Evolutionary conservation across 495 filamentous ascomycete genomes (phyloP), one percentile per base, ranked within the genome.

Genomic region (Penicillium parvum): DNA sequence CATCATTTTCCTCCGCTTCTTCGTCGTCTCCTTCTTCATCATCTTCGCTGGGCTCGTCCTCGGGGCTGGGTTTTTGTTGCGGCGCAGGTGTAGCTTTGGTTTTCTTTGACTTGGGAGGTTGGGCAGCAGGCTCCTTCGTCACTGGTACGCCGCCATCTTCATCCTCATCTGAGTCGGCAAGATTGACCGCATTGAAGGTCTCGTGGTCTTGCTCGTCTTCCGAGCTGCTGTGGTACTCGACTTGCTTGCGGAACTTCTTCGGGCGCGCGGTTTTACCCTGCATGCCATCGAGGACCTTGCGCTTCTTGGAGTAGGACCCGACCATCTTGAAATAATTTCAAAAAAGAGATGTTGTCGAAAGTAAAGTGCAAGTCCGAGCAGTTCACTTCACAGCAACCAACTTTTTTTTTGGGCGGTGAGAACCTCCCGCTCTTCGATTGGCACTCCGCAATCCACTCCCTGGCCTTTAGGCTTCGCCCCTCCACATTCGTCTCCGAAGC

Each of bases 151-250:
- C 57, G 26, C 50, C 45, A 44, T 58, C 55, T 1, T 79, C 74
- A 28, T 80, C 79, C 19, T 79, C 73, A 23, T 84, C 83, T 0
- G 82, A 85, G 59, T 86, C 82, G 46, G 79, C 75, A 4, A 88
- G 74, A 57, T 81, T 76, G 37, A 84, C 78, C 15, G 83, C 74
- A 29, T 75, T 58, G 60, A 86, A 81, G 32, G 73, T 72, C 12
- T 57, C 52, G 15, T 73, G 54, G 10, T 74, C 73, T 20, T 47
- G 26, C 34, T 79, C 71, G 7, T 77, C 74, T 37, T 76, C 72
- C 42, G 83, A 86, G 55, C 78, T 79, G 72, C 84, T 87, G 76
- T 89, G 78, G 65, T 92, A 90, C 32, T 76, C 65, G 32, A 58
- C 65, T 50, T 84, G 76, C 66, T 85, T 81, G 54, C 79, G 82